Evolutionary conservation across 345 rosid species (phyloP).

Genomic region (Pistacia vera): DNA sequence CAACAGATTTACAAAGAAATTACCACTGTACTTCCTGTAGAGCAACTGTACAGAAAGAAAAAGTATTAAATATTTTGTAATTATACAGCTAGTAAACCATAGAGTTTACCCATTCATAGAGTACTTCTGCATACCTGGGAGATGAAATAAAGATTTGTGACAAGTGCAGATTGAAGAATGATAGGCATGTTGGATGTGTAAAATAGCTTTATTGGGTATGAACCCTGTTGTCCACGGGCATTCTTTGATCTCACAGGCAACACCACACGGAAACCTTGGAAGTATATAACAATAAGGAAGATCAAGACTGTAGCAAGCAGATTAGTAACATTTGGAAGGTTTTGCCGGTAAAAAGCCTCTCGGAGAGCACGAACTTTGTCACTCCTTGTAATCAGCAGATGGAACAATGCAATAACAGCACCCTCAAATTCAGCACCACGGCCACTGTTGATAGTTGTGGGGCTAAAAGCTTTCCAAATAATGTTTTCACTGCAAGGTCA

Average conservation of each 20-base stretch:
- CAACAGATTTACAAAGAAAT: conserved; percentile 69
- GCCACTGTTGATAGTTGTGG: conserved; percentile 74
- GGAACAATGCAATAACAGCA: conserved; percentile 75
- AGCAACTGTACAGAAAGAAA: conserved; percentile 49
- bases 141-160: conserved; percentile 68
- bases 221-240: conserved; percentile 78
- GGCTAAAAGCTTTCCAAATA: conserved; percentile 78
- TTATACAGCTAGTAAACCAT: neutral
- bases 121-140: conserved; percentile 50
- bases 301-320: conserved; percentile 69
- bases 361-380: conserved; percentile 69
- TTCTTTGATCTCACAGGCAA: conserved; percentile 74
- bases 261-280: conserved; percentile 79
- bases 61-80: neutral
- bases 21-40: conserved; percentile 65
- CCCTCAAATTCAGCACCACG: conserved; percentile 83
- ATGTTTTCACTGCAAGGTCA: conserved; percentile 60
- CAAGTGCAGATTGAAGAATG: conserved; percentile 80
- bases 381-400: conserved; percentile 55
- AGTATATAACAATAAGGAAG: conserved; percentile 65
- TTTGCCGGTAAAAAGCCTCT: conserved; percentile 74
- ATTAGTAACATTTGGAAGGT: conserved; percentile 77
- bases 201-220: conserved; percentile 77
- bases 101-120: neutral
- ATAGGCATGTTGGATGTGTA: conserved; percentile 89